These are phyloP conservation scores for Fusarium sp. DNA, from an alignment of 2,329 filamentous ascomycete species.

Conservation along the genomic window DNA sequence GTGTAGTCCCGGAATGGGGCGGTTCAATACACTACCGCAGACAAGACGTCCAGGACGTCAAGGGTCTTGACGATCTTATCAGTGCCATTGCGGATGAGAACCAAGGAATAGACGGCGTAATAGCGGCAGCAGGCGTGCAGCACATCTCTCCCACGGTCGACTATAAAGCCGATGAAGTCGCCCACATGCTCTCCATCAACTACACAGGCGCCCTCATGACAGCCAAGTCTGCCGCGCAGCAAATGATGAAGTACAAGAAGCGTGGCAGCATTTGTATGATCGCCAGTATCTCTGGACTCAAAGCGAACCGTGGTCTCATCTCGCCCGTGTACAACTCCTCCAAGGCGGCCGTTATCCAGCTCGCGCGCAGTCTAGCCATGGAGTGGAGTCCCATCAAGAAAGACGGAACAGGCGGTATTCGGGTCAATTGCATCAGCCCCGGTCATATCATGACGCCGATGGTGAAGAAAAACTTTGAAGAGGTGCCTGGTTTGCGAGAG, in stretches of 20 bases:
- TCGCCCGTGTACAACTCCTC: constrained; percentile 82
- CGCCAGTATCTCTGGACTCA: constrained; percentile 76
- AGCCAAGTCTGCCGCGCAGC: constrained; percentile 85
- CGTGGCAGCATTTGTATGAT: constrained; percentile 76
- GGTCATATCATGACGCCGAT: constrained; percentile 87
- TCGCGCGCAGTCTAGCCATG: constrained; percentile 77
- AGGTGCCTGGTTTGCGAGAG: constrained; percentile 76
- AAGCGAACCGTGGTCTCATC: constrained; percentile 74
- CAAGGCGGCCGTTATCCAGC: constrained; percentile 81
- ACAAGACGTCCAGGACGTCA: constrained; percentile 86
- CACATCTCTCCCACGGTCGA: constrained; percentile 88
- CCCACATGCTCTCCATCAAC: constrained; percentile 87
- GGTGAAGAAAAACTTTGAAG: constrained; percentile 83
- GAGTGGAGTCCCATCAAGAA: constrained; percentile 68
- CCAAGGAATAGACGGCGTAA: constrained; percentile 82
- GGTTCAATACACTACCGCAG: constrained; percentile 79
- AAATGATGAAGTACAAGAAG: constrained; percentile 74
- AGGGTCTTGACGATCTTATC: constrained; percentile 76
- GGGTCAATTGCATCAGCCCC: constrained; percentile 85
- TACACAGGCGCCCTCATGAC: constrained; percentile 88
- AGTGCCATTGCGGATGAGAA: constrained; percentile 77
- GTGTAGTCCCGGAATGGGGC: constrained; percentile 70
- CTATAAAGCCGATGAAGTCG: constrained; percentile 80
- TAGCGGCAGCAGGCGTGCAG: constrained; percentile 80
- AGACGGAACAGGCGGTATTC: constrained; percentile 74